Conservation (phyloP, 257 asterid genomes). For the Agastache rugosa region DNA sequence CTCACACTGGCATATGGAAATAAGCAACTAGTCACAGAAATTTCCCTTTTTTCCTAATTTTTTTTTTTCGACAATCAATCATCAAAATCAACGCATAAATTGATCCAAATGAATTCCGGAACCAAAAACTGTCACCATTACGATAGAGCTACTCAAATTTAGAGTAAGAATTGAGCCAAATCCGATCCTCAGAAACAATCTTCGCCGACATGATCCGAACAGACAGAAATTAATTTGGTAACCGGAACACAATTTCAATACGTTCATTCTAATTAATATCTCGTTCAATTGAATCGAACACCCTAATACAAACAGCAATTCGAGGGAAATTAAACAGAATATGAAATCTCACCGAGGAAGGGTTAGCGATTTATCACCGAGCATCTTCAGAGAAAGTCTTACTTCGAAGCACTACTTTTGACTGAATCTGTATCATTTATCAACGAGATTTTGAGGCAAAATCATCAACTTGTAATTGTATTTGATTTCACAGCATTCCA, state of each 20-base stretch:
- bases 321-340: constrained; percentile 17
- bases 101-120: constrained; percentile 4
- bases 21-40: constrained; percentile 7
- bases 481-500: constrained; percentile 11
- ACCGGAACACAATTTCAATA: constrained; percentile 3
- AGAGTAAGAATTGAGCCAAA: constrained; percentile 17
- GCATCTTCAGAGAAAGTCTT: constrained; percentile 53
- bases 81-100: constrained; percentile 23
- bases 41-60: not conserved
- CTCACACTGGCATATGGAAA: constrained; percentile 10
- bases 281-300: constrained; percentile 1
- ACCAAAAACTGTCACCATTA: constrained; percentile 8
- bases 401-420: constrained; percentile 32
- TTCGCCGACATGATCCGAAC: constrained; percentile 12
- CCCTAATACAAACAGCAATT: constrained; percentile 31
- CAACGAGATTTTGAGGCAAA: constrained; percentile 20
- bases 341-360: constrained; percentile 71
- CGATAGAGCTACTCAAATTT: constrained; percentile 20
- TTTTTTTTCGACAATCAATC: not conserved
- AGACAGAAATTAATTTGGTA: constrained; percentile 15
- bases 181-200: constrained; percentile 20
- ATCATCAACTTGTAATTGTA: not conserved
- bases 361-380: constrained; percentile 65
- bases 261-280: not conserved
- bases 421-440: constrained; percentile 28